These are phyloP conservation scores for Coniochaeta sp. DNA, from an alignment of 2,329 filamentous ascomycete species.

Conservation along the genomic window DNA sequence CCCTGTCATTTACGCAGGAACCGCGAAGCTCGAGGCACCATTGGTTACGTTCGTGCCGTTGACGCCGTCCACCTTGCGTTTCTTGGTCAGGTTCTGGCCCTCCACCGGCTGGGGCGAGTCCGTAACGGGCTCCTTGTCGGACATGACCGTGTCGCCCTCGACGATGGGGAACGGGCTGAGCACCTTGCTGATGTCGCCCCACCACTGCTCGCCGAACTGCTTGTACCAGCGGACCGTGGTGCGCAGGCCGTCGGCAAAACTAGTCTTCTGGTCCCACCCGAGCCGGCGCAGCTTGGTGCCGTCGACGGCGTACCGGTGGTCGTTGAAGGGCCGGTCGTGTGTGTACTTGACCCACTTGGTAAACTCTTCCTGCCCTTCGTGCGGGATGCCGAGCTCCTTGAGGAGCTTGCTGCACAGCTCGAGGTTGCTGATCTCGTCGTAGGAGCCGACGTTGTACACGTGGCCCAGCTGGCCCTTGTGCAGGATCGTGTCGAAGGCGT, in stretches of 20 bases:
- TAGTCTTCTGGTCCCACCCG: slow-evolving; percentile 63
- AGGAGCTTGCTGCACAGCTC: slow-evolving; percentile 61
- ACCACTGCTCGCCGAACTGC: slow-evolving; percentile 60
- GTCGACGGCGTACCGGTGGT: slow-evolving; percentile 66
- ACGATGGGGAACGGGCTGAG: slow-evolving; percentile 62
- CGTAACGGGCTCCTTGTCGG: slow-evolving; percentile 36
- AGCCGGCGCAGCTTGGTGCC: slow-evolving; percentile 59
- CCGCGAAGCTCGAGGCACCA: neutral
- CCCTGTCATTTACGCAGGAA: neutral
- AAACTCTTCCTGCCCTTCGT: slow-evolving; percentile 43
- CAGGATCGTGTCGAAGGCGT: slow-evolving; percentile 78
- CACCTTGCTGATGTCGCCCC: slow-evolving; percentile 64
- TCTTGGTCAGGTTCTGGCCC: slow-evolving; percentile 9
- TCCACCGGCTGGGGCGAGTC: slow-evolving; percentile 14
- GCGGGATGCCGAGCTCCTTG: slow-evolving; percentile 50
- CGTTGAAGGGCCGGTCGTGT: slow-evolving; percentile 72
- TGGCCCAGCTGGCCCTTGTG: slow-evolving; percentile 69
- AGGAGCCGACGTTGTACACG: slow-evolving; percentile 76
- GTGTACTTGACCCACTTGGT: slow-evolving; percentile 66
- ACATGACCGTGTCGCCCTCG: slow-evolving; percentile 44
- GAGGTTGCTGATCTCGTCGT: slow-evolving; percentile 70
- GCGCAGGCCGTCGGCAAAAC: slow-evolving; percentile 55
- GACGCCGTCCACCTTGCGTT: slow-evolving; percentile 10
- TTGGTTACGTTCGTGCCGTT: slow-evolving; percentile 6
- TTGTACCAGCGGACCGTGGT: slow-evolving; percentile 66